Base-by-base conservation (phyloP, 768 basidiomycete genomes). In the Tylopilus plumbeoviolaceoides region DNA sequence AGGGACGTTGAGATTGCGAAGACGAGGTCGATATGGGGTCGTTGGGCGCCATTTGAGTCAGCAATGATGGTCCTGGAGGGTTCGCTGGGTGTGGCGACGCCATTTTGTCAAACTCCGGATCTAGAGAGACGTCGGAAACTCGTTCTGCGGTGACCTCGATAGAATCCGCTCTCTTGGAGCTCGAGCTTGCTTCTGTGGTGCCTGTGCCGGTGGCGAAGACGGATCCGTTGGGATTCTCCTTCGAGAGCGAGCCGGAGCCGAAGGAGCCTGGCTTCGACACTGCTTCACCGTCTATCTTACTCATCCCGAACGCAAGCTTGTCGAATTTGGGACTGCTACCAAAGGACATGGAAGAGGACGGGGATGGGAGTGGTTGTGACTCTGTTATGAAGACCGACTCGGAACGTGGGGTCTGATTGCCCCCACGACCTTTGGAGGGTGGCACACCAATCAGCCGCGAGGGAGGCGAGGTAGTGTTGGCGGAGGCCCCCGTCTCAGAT, bases 281-380 rank as follows among this genome's bases (percentile, higher is more conserved):
- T 43, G 59, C 68, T 36, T 74, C 70, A 41, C 73, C 75, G 20
- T 84, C 89, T 61, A 98, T 95, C 72, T 85, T 90, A 72, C 80
- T 86, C 95, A 98, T 98, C 3, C 84, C 87, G 62, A 99, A 95
- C 0, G 84, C 85, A 76, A 85, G 91, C 59, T 87, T 88, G 76
- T 97, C 95, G 44, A 95, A 73, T 69, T 79, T 82, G 12, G 91
- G 88, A 47, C 82, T 83, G 20, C 79, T 75, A 42, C 76, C 81
- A 63, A 81, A 86, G 5, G 86, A 85, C 35, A 81, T 84, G 6
- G 86, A 85, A 28, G 85, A 87, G 15, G 83, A 84, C 0, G 89
- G 89, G 3, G 89, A 91, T 0, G 95, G 95, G 6, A 99, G 78
- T 0, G 95, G 95, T 64, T 94, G 95, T 0, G 89, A 92, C 27